Conservation (phyloP, 495 filamentous ascomycete genomes). For the Neurospora tetraspora region DNA sequence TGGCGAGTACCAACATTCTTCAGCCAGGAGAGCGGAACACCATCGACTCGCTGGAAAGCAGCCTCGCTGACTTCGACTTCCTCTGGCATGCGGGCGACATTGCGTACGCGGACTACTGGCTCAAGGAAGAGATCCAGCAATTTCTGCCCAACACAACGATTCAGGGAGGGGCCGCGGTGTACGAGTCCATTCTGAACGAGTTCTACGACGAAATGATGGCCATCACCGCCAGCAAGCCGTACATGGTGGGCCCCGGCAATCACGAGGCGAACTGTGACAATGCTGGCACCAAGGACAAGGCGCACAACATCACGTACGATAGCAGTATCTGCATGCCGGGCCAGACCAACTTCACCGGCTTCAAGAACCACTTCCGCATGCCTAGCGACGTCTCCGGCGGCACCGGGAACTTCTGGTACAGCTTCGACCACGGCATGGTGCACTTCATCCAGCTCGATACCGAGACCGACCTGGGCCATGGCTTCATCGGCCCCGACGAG, state of each 20-base stretch:
- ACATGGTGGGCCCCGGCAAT: slow-evolving; percentile 40
- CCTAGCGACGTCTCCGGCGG: slow-evolving; percentile 31
- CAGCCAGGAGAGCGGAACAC: slow-evolving; percentile 26
- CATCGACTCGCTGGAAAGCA: slow-evolving; percentile 22
- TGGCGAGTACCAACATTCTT: slow-evolving; percentile 13
- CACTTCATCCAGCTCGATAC: slow-evolving; percentile 42
- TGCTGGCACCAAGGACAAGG: slow-evolving; percentile 10
- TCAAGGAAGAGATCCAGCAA: slow-evolving; percentile 29
- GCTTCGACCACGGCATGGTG: slow-evolving; percentile 46
- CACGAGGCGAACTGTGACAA: slow-evolving; percentile 44
- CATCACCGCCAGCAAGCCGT: slow-evolving; percentile 34
- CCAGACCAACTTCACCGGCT: slow-evolving; percentile 47
- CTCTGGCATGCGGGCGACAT: slow-evolving; percentile 34
- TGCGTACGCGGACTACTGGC: slow-evolving; percentile 44
- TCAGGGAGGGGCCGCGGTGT: slow-evolving; percentile 17
- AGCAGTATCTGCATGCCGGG: slow-evolving; percentile 36
- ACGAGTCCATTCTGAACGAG: slow-evolving; percentile 44
- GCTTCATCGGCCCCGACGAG: slow-evolving; percentile 24
- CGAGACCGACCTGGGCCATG: slow-evolving; percentile 44
- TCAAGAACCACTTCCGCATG: slow-evolving; percentile 44
- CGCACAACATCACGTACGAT: not conserved
- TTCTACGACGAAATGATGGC: slow-evolving; percentile 43
- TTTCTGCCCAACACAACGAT: slow-evolving; percentile 20
- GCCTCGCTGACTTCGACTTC: slow-evolving; percentile 21
- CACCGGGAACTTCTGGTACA: slow-evolving; percentile 48